Evolutionary conservation across 2,329 filamentous ascomycete species (phyloP).

Genomic region (Trichothecium roseum): DNA sequence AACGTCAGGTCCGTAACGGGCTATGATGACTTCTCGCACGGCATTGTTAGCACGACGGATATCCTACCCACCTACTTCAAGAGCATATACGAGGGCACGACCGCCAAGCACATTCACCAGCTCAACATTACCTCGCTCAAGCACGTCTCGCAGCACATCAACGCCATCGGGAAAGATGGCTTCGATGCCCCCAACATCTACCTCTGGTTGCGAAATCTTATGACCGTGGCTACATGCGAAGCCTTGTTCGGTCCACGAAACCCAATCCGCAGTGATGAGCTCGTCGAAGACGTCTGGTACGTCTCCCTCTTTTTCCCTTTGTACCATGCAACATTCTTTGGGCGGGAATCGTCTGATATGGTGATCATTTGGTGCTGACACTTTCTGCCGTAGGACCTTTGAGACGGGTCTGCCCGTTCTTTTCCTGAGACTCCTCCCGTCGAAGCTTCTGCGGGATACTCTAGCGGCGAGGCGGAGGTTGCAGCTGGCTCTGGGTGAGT

Average conservation of each 20-base stretch:
- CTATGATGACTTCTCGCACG: constrained; percentile 15
- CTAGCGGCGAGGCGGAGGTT: constrained; percentile 11
- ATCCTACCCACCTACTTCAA: constrained; percentile 23
- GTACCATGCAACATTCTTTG: constrained; percentile 1
- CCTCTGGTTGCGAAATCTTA: constrained; percentile 23
- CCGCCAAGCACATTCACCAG: constrained; percentile 18
- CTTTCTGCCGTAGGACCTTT: constrained; percentile 13
- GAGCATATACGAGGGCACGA: constrained; percentile 21
- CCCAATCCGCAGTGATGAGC: constrained; percentile 22
- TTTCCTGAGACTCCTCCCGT: constrained; percentile 16
- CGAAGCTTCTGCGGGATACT: constrained; percentile 12
- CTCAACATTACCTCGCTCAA: constrained; percentile 24
- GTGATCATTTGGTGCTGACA: too few species aligned
- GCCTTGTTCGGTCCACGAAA: constrained; percentile 33
- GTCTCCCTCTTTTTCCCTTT: constrained; percentile 2
- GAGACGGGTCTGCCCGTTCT: constrained; percentile 17
- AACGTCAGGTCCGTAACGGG: constrained; percentile 25
- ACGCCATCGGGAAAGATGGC: constrained; percentile 7
- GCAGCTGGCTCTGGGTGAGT: constrained; percentile 15
- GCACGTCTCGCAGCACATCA: constrained; percentile 18
- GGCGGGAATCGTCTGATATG: too few species aligned
- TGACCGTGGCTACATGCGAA: constrained; percentile 25
- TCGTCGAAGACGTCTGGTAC: constrained; percentile 28
- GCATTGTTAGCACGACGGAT: constrained; percentile 10
- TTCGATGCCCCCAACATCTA: constrained; percentile 18